Evolutionary conservation across 106 monocot species (phyloP).

Genomic region (Allium fistulosum): DNA sequence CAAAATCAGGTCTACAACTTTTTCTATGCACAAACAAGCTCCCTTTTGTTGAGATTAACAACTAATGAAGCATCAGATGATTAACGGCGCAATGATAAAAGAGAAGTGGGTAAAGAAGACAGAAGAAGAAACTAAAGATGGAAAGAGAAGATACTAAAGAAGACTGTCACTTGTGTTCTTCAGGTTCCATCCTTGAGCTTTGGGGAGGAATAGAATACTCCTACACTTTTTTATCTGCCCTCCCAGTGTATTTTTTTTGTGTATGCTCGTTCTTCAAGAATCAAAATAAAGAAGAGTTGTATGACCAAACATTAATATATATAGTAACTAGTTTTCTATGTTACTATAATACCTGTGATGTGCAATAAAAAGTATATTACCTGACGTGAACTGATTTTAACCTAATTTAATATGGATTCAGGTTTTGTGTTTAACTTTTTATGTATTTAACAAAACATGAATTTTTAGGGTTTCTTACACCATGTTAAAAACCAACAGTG

Average conservation of each 20-base stretch:
- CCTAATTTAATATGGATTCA: no score
- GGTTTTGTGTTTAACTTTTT: no score
- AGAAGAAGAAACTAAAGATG: slow-evolving; percentile 4
- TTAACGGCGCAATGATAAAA: background rate
- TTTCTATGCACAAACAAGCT: background rate
- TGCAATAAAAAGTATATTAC: no score
- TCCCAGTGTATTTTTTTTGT: no score
- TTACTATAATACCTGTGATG: no score
- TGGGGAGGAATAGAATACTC: slow-evolving; percentile 39
- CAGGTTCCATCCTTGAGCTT: slow-evolving; percentile 14
- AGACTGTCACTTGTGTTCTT: slow-evolving; percentile 15
- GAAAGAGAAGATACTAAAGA: slow-evolving; percentile 18
- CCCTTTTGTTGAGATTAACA: background rate
- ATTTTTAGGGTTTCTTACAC: no score
- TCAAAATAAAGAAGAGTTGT: background rate
- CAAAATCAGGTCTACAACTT: background rate
- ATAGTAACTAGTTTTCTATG: background rate
- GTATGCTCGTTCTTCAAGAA: no score
- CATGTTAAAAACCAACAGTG: no score
- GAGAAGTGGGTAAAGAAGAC: slow-evolving; percentile 3
- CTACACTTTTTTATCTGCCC: slow-evolving; percentile 17
- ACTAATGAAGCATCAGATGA: background rate
- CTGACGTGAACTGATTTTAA: no score
- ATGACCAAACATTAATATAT: slow-evolving; percentile 5
- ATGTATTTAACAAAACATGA: no score